phyloP scores from a whole-genome alignment of 1,284 basidiomycete species.

The Pseudomicrostroma phylloplanum region DNA sequence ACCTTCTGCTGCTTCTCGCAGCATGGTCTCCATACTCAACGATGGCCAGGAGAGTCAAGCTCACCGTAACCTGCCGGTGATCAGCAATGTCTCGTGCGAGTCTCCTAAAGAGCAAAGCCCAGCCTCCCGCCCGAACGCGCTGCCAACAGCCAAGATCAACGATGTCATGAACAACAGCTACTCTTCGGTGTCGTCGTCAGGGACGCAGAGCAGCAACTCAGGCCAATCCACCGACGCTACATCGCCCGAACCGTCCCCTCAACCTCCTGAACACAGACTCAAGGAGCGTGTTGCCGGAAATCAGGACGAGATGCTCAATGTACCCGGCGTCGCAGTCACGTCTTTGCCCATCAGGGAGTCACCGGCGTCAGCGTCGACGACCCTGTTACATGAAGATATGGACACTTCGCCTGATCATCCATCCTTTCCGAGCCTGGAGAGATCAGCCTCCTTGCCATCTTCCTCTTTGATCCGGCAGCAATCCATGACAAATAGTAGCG shows the following conservation, averaged over 20 bases:
- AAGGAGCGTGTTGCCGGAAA: not conserved
- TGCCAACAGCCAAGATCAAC: no score
- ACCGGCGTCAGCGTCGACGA: not conserved
- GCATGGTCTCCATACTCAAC: slow-evolving; percentile 12
- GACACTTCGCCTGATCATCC: not conserved
- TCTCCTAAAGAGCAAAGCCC: no score
- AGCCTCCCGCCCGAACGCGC: no score
- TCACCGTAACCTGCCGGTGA: not conserved
- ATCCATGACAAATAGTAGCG: not conserved
- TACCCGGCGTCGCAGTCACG: slow-evolving; percentile 2
- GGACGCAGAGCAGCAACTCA: not conserved
- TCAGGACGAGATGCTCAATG: not conserved
- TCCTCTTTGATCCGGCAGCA: not conserved
- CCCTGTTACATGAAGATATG: not conserved
- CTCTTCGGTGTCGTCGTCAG: not conserved
- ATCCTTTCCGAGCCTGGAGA: not conserved
- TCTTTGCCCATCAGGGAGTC: slow-evolving; percentile 5
- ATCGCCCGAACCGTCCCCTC: not conserved
- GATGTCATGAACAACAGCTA: not conserved
- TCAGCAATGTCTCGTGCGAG: not conserved
- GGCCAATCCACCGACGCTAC: not conserved
- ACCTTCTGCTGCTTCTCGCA: slow-evolving; percentile 7
- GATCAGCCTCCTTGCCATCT: not conserved
- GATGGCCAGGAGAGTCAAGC: not conserved
- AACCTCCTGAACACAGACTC: not conserved